phyloP scores from a whole-genome alignment of 768 basidiomycete species.

The Rhodotorula babjevae region DNA sequence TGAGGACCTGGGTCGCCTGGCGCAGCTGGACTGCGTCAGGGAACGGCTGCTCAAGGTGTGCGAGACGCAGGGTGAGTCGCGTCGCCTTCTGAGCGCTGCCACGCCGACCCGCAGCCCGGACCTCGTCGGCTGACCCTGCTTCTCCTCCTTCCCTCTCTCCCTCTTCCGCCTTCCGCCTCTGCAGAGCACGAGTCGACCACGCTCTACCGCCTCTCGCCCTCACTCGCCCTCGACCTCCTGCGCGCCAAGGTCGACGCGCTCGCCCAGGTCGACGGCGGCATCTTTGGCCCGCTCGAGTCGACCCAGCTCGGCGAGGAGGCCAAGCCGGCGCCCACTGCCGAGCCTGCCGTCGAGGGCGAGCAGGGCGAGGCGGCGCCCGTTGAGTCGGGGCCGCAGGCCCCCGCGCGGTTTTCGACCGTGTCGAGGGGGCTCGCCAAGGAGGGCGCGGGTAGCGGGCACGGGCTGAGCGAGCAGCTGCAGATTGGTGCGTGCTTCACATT shows the following conservation, averaged over 20 bases:
- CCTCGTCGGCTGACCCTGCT: neutral
- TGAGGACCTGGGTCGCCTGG: slow-evolving; percentile 18
- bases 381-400: neutral
- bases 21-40: slow-evolving; percentile 14
- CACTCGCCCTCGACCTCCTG: neutral
- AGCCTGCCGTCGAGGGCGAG: neutral
- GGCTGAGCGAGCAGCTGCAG: slow-evolving; percentile 28
- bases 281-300: slow-evolving; percentile 30
- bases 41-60: slow-evolving; percentile 19
- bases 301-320: slow-evolving; percentile 16
- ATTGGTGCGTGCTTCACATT: neutral
- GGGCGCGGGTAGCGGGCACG: slow-evolving; percentile 20
- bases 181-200: slow-evolving; percentile 21
- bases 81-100: neutral
- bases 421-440: slow-evolving; percentile 23
- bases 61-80: slow-evolving; percentile 16
- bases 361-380: too few relatives aligned
- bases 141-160: too few relatives aligned
- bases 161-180: too few relatives aligned
- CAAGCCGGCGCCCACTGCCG: too few relatives aligned
- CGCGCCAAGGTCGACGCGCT: slow-evolving; percentile 16
- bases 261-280: neutral
- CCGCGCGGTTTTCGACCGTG: slow-evolving; percentile 2
- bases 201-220: slow-evolving; percentile 17
- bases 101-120: too few relatives aligned